A percentile compares a stretch with the other conserved stretches of the same genome.
These are phyloP conservation scores for Cordyceps javanica DNA, from an alignment of 2,329 filamentous ascomycete genomes.

Conservation along the genomic window DNA sequence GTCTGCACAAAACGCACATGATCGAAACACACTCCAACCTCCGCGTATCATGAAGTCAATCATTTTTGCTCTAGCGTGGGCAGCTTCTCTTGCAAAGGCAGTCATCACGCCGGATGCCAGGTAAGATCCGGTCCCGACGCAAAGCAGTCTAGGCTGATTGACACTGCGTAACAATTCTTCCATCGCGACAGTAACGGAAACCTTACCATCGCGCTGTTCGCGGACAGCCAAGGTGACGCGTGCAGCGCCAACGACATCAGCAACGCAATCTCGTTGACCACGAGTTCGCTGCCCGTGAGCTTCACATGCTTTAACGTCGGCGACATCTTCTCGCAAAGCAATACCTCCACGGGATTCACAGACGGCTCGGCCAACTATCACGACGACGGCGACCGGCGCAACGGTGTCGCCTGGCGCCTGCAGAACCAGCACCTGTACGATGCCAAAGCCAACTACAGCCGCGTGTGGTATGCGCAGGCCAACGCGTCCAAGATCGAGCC, in stretches of 20 bases:
- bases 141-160: not conserved
- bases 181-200: constrained; percentile 14
- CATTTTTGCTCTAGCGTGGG: not conserved
- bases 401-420: constrained; percentile 15
- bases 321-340: constrained; percentile 17
- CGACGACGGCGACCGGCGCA: not conserved
- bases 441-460: constrained; percentile 15
- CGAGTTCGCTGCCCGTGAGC: constrained; percentile 2
- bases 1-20: not conserved
- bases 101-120: not conserved
- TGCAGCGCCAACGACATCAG: constrained; percentile 16
- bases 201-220: constrained; percentile 16
- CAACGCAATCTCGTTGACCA: constrained; percentile 15
- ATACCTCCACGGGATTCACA: constrained; percentile 15
- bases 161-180: too few relatives aligned
- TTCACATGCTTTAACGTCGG: constrained; percentile 20
- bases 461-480: constrained; percentile 14
- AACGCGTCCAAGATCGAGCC: not conserved
- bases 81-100: not conserved
- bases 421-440: constrained; percentile 14
- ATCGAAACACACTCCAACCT: too few relatives aligned
- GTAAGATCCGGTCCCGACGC: not conserved
- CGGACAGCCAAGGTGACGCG: constrained; percentile 3
- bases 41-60: not conserved
- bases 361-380: not conserved